Conservation (phyloP, 805 yeast genomes). For the Saturnispora hagleri region DNA sequence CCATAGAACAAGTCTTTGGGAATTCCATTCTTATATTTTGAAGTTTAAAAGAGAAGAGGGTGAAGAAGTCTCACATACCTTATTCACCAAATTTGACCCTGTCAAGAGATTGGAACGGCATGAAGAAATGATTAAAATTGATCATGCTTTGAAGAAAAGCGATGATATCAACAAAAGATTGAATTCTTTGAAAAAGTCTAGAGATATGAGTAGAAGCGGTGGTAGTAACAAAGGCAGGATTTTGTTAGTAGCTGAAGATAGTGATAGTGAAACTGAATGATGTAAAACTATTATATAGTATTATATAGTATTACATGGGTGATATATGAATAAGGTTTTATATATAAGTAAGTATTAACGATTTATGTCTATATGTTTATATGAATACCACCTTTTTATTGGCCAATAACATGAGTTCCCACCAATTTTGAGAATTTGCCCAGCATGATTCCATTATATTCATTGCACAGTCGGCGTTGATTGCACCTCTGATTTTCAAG, state of each 20-base stretch:
- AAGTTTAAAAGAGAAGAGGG: slow-evolving; percentile 38
- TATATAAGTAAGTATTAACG: background rate
- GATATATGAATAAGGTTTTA: background rate
- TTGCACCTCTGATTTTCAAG: slow-evolving; percentile 36
- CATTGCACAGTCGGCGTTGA: slow-evolving; percentile 22
- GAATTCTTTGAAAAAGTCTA: slow-evolving; percentile 38
- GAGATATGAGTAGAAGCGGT: slow-evolving; percentile 11
- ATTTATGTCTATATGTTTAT: slow-evolving; percentile 28
- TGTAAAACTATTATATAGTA: too few relatives aligned
- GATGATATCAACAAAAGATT: slow-evolving; percentile 60
- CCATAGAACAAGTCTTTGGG: slow-evolving; percentile 88
- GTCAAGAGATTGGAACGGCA: slow-evolving; percentile 63
- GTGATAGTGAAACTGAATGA: slow-evolving; percentile 1
- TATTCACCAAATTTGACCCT: slow-evolving; percentile 58
- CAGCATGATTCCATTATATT: slow-evolving; percentile 45
- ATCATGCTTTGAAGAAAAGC: slow-evolving; percentile 60
- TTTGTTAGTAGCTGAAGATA: slow-evolving; percentile 20
- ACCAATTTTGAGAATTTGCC: slow-evolving; percentile 46
- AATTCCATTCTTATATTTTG: slow-evolving; percentile 72
- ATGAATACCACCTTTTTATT: slow-evolving; percentile 38
- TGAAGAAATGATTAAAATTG: slow-evolving; percentile 65
- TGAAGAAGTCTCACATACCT: slow-evolving; percentile 13
- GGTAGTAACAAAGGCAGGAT: slow-evolving; percentile 10
- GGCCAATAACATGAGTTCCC: slow-evolving; percentile 33
- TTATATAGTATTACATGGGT: too few relatives aligned